Evolutionary conservation across 2,329 filamentous ascomycete species (phyloP).

Genomic region (Penicillium sp.): DNA sequence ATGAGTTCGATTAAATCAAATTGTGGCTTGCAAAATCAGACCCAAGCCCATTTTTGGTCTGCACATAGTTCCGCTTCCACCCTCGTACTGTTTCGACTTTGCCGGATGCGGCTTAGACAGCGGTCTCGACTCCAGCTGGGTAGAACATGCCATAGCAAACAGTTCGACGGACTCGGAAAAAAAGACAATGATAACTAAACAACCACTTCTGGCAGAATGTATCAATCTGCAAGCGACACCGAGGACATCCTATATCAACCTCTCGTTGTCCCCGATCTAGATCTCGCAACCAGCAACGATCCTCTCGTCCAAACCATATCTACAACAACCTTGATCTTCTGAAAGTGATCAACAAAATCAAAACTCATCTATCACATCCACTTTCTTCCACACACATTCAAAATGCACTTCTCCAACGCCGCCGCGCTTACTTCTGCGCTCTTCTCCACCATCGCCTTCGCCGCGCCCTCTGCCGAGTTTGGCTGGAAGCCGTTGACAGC

Average conservation of each 20-base stretch:
- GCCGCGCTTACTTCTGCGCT: slow-evolving; percentile 20
- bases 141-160: not conserved
- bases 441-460: slow-evolving; percentile 21
- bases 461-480: slow-evolving; percentile 14
- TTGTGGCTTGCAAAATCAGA: not conserved
- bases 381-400: slow-evolving; percentile 8
- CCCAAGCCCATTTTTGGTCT: not conserved
- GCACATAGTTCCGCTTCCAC: slow-evolving; percentile 1
- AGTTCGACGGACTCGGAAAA: slow-evolving; percentile 10
- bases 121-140: not conserved
- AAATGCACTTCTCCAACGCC: slow-evolving; percentile 24
- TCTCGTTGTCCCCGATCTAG: not conserved
- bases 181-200: slow-evolving; percentile 6
- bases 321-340: not conserved
- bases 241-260: not conserved
- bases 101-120: slow-evolving; percentile 4
- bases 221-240: not conserved
- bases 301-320: not conserved
- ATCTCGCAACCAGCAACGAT: not conserved
- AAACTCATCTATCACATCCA: slow-evolving; percentile 2
- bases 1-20: not conserved
- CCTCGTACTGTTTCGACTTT: not conserved
- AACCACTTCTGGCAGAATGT: slow-evolving; percentile 4
- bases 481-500: slow-evolving; percentile 12
- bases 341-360: not conserved